Evolutionary conservation across 371 early-diverging fungal species (phyloP), one percentile per base, ranked within the genome.

Genomic region (Mucor plumbeus): DNA sequence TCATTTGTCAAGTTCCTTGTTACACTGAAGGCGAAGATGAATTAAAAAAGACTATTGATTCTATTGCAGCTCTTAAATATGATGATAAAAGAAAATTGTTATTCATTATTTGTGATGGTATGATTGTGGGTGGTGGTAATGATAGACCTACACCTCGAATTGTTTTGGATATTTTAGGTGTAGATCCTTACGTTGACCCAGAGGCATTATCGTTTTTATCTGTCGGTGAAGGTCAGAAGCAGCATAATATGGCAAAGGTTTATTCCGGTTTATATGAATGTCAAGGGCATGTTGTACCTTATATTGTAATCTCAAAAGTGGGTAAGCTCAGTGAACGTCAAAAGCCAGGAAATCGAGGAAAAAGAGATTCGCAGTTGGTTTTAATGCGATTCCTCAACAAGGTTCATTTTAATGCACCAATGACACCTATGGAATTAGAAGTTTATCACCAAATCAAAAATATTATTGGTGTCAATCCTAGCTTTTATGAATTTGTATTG

Each of bases 371-470:
- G 39, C 95, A 96, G 72, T 83, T 94, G 81, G 86, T 94, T 43
- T 63, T 94, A 63, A 92, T 94, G 93, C 80, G 82, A 34, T 94
- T 93, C 76, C 81, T 93, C 48, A 88, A 90, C 73, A 89, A 90
- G 66, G 83, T 93, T 6, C 88, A 92, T 47, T 92, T 89, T 63
- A 82, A 88, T 39, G 72, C 87, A 5, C 81, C 90, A 50, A 91
- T 97, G 92, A 84, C 90, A 15, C 95, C 95, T 3, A 80, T 97
- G 62, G 99, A 98, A 67, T 81, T 93, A 21, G 97, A 96, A 61
- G 84, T 97, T 15, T 97, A 92, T 80, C 91, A 91, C 68, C 95
- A 78, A 90, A 96, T 84, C 87, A 94, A 80, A 84, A 91, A 74
- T 83, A 92, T 50, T 7, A 93, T 96, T 77, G 95, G 95, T 48